Evolutionary conservation across 108 stramenopile genomes (phyloP).

Genomic region (Aurantiochytrium sp.): DNA sequence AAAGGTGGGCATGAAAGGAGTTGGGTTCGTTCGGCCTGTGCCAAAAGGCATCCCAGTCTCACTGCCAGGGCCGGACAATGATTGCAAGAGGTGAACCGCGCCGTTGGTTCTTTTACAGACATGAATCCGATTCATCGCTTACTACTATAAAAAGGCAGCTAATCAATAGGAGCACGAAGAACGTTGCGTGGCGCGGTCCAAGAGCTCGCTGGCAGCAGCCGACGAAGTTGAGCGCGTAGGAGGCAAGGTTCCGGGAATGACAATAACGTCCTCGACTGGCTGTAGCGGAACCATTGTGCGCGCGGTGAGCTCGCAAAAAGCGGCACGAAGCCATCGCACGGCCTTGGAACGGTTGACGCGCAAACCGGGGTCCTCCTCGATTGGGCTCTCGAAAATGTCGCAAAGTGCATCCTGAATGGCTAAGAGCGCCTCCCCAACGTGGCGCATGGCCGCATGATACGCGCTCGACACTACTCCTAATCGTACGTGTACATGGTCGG

Average conservation of each 20-base stretch:
- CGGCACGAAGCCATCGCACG: not conserved
- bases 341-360: not conserved
- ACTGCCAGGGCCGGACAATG: too few species aligned
- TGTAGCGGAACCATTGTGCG: not conserved
- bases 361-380: not conserved
- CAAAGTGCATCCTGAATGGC: not conserved
- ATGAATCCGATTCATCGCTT: too few species aligned
- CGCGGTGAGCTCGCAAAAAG: not conserved
- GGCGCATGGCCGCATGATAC: not conserved
- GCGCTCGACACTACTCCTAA: not conserved
- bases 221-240: not conserved
- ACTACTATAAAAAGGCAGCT: too few species aligned
- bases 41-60: too few species aligned
- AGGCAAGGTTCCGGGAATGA: not conserved
- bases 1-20: too few species aligned
- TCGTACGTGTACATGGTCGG: not conserved
- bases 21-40: too few species aligned
- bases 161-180: too few species aligned
- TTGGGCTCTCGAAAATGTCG: not conserved
- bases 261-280: not conserved
- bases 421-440: not conserved
- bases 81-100: too few species aligned
- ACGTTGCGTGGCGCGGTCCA: too few species aligned
- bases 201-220: too few species aligned
- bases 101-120: too few species aligned